Evolutionary conservation across 225 moss, liverwort and hornwort genomes (phyloP).

Genomic region (Thuidium tamariscinum): DNA sequence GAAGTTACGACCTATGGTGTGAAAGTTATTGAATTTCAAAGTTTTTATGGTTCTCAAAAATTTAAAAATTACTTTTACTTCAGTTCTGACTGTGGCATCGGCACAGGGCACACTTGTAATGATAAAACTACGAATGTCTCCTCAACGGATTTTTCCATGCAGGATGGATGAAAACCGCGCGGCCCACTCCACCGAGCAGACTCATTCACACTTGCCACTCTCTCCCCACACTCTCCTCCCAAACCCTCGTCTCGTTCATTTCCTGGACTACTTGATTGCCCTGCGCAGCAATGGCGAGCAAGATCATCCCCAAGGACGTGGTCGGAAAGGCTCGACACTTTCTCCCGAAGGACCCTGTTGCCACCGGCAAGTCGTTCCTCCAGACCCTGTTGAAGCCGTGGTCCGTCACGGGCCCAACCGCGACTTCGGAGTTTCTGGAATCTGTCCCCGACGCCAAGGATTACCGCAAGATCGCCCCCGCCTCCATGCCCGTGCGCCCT

Average conservation of each 20-base stretch:
- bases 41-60: too few relatives aligned
- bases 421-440: constrained; percentile 48
- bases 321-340: not conserved
- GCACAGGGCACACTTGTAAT: too few relatives aligned
- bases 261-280: not conserved
- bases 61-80: too few relatives aligned
- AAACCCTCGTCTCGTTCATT: not conserved
- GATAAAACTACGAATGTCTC: too few relatives aligned
- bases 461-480: constrained; percentile 63
- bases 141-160: not conserved
- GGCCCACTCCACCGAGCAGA: not conserved
- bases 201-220: not conserved
- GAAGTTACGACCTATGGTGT: too few relatives aligned
- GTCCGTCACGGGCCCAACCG: constrained; percentile 73
- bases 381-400: constrained; percentile 52
- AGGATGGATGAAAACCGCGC: not conserved
- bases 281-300: constrained; percentile 23
- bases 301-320: constrained; percentile 6
- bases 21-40: too few relatives aligned
- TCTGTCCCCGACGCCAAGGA: constrained; percentile 49
- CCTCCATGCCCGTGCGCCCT: constrained; percentile 47
- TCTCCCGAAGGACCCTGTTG: constrained; percentile 15
- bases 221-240: not conserved
- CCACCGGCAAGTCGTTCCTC: constrained; percentile 23
- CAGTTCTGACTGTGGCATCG: too few relatives aligned